Percentiles rank a stretch among this genome's conserved stretches.
These are phyloP conservation scores for Blastobotrys buckinghamii DNA, from an alignment of 1,139 yeast genomes.

Conservation along the genomic window DNA sequence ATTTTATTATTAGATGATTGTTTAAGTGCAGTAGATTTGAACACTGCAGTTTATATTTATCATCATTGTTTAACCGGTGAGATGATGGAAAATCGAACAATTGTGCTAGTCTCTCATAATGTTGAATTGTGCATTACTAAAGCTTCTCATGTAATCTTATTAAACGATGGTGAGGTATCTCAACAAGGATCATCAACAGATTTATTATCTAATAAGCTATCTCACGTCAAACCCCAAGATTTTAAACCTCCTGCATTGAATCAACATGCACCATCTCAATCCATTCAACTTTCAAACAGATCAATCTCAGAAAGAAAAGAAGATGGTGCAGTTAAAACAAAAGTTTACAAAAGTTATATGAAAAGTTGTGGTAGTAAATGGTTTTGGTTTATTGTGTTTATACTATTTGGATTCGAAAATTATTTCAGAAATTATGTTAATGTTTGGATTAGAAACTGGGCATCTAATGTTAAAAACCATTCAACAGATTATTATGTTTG, in stretches of 20 bases:
- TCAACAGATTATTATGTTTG: constrained; percentile 22
- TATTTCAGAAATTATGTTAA: constrained; percentile 49
- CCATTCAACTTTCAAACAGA: too few species aligned
- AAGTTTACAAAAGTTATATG: constrained; percentile 65
- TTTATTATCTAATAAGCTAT: neutral
- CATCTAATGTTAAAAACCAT: neutral
- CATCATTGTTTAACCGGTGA: constrained; percentile 87
- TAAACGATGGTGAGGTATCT: constrained; percentile 78
- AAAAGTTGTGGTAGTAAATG: constrained; percentile 54
- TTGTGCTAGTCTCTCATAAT: constrained; percentile 88
- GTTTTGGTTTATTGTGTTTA: constrained; percentile 52
- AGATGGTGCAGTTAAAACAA: constrained; percentile 43
- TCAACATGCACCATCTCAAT: too few species aligned
- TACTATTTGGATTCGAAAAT: constrained; percentile 75
- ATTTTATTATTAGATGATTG: constrained; percentile 88
- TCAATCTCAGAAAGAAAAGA: neutral
- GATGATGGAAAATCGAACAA: constrained; percentile 76
- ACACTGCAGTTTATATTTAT: constrained; percentile 87
- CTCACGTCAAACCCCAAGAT: neutral
- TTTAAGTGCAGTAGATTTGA: constrained; percentile 65
- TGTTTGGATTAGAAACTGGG: constrained; percentile 77
- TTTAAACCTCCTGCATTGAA: too few species aligned
- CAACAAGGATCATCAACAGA: constrained; percentile 51
- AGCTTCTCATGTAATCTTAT: constrained; percentile 70
- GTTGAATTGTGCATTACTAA: constrained; percentile 78